Percentiles rank a stretch among this genome's conserved stretches.
These are phyloP conservation scores for Arxiozyma bovina DNA, from an alignment of 1,139 yeast genomes.

Conservation along the genomic window DNA sequence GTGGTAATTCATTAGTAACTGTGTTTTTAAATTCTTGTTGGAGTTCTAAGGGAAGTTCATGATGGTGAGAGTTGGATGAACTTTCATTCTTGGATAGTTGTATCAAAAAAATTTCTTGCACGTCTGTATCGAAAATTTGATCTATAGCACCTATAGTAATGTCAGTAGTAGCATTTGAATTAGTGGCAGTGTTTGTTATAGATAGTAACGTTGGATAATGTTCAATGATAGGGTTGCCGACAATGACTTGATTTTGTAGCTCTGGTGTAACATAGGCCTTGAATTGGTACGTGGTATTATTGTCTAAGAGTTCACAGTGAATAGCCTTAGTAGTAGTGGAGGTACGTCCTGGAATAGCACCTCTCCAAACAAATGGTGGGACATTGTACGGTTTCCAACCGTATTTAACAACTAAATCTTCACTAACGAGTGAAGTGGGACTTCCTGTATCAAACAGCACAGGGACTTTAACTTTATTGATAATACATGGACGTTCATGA, in stretches of 20 bases:
- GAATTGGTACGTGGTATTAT: background rate
- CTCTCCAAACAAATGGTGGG: background rate
- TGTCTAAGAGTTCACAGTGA: background rate
- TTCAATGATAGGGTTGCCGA: background rate
- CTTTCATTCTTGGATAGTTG: too few relatives aligned
- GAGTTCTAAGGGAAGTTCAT: background rate
- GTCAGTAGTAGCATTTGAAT: too few relatives aligned
- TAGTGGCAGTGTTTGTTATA: too few relatives aligned
- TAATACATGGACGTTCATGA: background rate
- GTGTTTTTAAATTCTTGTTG: background rate
- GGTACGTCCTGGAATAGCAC: background rate
- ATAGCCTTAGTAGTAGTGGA: background rate
- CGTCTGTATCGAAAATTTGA: too few relatives aligned
- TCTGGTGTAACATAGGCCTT: background rate
- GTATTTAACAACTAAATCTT: background rate
- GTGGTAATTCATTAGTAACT: too few relatives aligned
- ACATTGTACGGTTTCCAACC: background rate
- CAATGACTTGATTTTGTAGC: background rate
- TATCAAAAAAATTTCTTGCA: too few relatives aligned
- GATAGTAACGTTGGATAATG: background rate
- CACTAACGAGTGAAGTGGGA: slow-evolving; percentile 1
- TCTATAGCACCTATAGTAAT: too few relatives aligned
- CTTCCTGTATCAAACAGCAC: slow-evolving; percentile 2
- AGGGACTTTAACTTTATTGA: background rate
- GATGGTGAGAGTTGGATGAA: background rate